These are phyloP conservation scores for Diospyros kaki DNA, from an alignment of 148 eudicot species.

Conservation along the genomic window DNA sequence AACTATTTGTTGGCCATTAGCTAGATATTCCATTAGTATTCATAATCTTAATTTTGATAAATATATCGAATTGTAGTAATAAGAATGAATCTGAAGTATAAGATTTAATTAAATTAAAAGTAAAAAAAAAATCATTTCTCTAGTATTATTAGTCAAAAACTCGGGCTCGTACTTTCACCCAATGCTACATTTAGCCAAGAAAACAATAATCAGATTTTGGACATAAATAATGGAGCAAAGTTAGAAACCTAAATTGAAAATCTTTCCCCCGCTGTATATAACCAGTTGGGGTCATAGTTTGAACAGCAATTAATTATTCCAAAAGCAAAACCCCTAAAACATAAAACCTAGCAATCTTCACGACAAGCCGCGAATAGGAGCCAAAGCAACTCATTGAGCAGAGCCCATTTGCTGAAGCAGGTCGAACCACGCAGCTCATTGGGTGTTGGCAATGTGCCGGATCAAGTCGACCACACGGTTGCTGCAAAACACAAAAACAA, in stretches of 20 bases:
- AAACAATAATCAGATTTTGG: too few species aligned
- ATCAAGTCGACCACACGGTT: constrained; percentile 70
- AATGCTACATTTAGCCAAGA: too few species aligned
- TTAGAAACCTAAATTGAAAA: constrained; percentile 3
- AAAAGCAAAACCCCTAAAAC: not conserved
- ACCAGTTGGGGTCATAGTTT: not conserved
- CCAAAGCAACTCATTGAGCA: constrained; percentile 2
- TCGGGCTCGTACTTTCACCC: too few species aligned
- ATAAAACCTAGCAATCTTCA: constrained; percentile 1
- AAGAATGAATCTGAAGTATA: too few species aligned
- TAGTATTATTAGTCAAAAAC: too few species aligned
- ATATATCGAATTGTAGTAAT: too few species aligned
- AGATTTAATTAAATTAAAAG: too few species aligned
- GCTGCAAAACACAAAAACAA: constrained; percentile 28
- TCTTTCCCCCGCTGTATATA: not conserved
- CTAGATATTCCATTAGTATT: too few species aligned
- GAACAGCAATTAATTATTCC: constrained; percentile 12
- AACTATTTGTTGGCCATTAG: too few species aligned
- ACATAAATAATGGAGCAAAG: not conserved
- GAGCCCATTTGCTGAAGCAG: constrained; percentile 20
- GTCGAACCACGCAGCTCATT: too few species aligned
- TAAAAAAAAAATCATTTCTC: too few species aligned
- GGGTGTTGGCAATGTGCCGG: constrained; percentile 37
- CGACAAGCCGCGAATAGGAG: not conserved
- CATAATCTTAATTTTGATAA: too few species aligned